Percentiles rank a stretch among this genome's conserved stretches.
Evolutionary conservation across 2,329 filamentous ascomycete genomes (phyloP).

Genomic region (Hypoxylon sp.): DNA sequence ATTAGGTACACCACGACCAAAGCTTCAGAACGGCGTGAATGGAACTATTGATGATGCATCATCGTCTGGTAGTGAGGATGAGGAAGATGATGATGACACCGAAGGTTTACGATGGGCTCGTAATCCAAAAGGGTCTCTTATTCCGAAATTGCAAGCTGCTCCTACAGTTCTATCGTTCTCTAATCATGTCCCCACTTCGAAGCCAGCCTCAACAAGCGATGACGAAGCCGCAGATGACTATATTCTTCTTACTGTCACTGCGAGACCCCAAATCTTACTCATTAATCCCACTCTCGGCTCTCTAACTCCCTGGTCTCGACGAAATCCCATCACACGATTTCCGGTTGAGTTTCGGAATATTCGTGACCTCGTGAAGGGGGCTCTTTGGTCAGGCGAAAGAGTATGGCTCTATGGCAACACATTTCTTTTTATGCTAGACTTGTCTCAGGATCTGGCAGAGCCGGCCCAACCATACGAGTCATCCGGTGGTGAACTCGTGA

Average conservation of each 20-base stretch:
- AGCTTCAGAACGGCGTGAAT: slow-evolving; percentile 52
- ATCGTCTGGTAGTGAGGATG: slow-evolving; percentile 59
- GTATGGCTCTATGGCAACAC: slow-evolving; percentile 89
- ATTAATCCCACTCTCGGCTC: slow-evolving; percentile 84
- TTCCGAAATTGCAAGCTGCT: slow-evolving; percentile 77
- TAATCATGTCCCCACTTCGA: slow-evolving; percentile 61
- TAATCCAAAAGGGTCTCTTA: slow-evolving; percentile 78
- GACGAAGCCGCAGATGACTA: slow-evolving; percentile 61
- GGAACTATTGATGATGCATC: slow-evolving; percentile 56
- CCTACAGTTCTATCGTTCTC: slow-evolving; percentile 79
- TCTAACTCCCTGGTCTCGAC: slow-evolving; percentile 86
- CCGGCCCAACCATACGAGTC: slow-evolving; percentile 50
- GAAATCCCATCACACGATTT: slow-evolving; percentile 82
- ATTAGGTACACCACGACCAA: slow-evolving; percentile 69
- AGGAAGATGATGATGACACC: slow-evolving; percentile 59
- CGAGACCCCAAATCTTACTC: slow-evolving; percentile 76
- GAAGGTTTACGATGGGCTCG: slow-evolving; percentile 78
- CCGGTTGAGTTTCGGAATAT: slow-evolving; percentile 81
- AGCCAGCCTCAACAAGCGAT: slow-evolving; percentile 48
- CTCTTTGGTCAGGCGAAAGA: slow-evolving; percentile 83
- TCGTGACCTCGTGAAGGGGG: slow-evolving; percentile 85
- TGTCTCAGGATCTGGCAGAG: slow-evolving; percentile 76
- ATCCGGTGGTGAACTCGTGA: slow-evolving; percentile 51
- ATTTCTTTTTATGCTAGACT: slow-evolving; percentile 94
- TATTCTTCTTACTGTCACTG: slow-evolving; percentile 68